Evolutionary conservation across 1,139 yeast species (phyloP).

Genomic region (Torulaspora pretoriensis): DNA sequence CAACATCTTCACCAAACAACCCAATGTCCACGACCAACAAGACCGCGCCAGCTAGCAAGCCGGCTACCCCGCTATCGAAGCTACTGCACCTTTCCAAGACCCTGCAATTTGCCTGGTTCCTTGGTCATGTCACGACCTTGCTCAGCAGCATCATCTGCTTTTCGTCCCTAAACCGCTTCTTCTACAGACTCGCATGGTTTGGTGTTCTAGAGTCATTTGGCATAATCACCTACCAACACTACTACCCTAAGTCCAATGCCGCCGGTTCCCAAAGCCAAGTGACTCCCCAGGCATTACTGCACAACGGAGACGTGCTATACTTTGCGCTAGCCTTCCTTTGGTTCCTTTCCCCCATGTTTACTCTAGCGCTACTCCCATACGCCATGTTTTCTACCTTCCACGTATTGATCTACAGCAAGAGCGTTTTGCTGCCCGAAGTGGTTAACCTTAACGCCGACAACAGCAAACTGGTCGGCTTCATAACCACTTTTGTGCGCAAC

Average conservation of each 20-base stretch:
- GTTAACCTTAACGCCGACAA: slow-evolving; percentile 43
- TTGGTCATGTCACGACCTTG: slow-evolving; percentile 67
- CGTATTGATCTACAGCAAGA: slow-evolving; percentile 60
- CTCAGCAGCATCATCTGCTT: slow-evolving; percentile 51
- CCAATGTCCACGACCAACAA: slow-evolving; percentile 2
- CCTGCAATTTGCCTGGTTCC: slow-evolving; percentile 39
- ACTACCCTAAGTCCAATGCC: slow-evolving; percentile 29
- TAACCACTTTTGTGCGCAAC: slow-evolving; percentile 53
- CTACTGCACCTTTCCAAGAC: slow-evolving; percentile 27
- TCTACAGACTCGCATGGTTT: slow-evolving; percentile 59
- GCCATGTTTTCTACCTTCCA: slow-evolving; percentile 69
- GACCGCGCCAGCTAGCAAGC: background rate
- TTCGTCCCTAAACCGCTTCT: slow-evolving; percentile 45
- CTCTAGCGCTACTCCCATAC: slow-evolving; percentile 61
- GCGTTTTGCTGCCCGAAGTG: slow-evolving; percentile 63
- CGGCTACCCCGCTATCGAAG: slow-evolving; percentile 29
- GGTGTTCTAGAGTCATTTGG: slow-evolving; percentile 75
- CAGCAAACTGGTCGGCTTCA: slow-evolving; percentile 39
- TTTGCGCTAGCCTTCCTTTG: slow-evolving; percentile 54
- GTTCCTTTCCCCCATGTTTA: slow-evolving; percentile 51
- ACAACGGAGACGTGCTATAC: slow-evolving; percentile 69
- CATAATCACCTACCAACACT: slow-evolving; percentile 61
- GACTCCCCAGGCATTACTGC: slow-evolving; percentile 39
- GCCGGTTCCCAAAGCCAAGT: slow-evolving; percentile 27
- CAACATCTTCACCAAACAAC: background rate